phyloP scores from a whole-genome alignment of 495 filamentous ascomycete species.

The Penicillium simplicissimum region DNA sequence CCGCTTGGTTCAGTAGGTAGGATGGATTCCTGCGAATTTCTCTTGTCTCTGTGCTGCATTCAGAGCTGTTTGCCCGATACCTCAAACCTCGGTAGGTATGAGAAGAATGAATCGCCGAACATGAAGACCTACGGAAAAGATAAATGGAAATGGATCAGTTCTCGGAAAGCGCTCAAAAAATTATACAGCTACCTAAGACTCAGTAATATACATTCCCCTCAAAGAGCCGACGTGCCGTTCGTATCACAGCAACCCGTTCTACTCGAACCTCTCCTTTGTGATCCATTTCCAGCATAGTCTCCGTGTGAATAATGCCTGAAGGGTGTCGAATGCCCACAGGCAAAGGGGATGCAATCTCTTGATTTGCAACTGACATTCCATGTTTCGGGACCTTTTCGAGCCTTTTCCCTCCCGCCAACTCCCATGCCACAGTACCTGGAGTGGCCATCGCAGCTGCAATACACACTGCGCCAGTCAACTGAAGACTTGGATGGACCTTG shows the following conservation, averaged over 20 bases:
- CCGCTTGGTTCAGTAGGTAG: too few relatives aligned
- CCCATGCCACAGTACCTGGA: conserved; percentile 31
- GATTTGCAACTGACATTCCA: conserved; percentile 18
- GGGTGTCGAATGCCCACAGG: conserved; percentile 23
- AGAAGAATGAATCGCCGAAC: too few relatives aligned
- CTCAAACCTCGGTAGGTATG: too few relatives aligned
- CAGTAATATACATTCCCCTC: conserved; percentile 29
- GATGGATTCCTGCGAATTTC: too few relatives aligned
- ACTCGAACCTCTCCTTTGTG: conserved; percentile 14
- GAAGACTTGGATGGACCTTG: conserved; percentile 33
- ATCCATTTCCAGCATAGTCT: conserved; percentile 17
- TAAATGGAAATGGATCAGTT: too few relatives aligned
- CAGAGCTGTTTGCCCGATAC: too few relatives aligned
- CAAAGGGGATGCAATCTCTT: conserved; percentile 10
- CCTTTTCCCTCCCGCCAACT: conserved; percentile 6
- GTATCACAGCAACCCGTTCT: conserved; percentile 28
- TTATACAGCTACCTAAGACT: background rate
- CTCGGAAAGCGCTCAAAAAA: background rate
- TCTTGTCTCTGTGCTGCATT: too few relatives aligned
- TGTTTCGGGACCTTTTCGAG: conserved; percentile 13
- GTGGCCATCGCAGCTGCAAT: conserved; percentile 29
- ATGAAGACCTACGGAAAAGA: too few relatives aligned
- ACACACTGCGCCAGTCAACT: conserved; percentile 38
- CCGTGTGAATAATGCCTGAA: conserved; percentile 24
- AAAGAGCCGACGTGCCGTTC: conserved; percentile 23